Evolutionary conservation across 768 basidiomycete genomes (phyloP).

Genomic region (Suillus subluteus): DNA sequence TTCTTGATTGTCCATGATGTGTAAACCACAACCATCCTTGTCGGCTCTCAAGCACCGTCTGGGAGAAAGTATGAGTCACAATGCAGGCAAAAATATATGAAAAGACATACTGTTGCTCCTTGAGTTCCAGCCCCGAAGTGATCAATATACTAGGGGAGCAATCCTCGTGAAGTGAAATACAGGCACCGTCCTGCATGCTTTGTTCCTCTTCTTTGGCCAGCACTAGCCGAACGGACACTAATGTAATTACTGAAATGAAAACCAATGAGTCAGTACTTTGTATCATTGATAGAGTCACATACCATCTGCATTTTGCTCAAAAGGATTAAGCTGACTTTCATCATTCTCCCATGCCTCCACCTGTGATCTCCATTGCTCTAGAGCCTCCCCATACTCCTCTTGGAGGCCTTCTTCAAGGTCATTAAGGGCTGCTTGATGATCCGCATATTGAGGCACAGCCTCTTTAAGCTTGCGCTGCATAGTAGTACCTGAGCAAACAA

Average conservation of each 20-base stretch:
- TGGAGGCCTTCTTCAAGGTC: constrained; percentile 25
- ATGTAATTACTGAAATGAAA: not conserved
- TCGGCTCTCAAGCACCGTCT: not conserved
- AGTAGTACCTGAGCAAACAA: no score
- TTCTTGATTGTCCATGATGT: not conserved
- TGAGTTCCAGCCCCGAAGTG: not conserved
- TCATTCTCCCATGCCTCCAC: not conserved
- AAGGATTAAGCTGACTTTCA: not conserved
- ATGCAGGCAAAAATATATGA: no score
- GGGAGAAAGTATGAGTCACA: not conserved
- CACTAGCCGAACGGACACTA: not conserved
- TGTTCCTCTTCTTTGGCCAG: not conserved
- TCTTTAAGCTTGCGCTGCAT: not conserved
- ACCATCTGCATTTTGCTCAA: not conserved
- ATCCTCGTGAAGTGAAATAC: not conserved
- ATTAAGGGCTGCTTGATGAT: constrained; percentile 15
- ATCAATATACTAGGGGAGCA: not conserved
- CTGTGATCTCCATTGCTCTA: not conserved
- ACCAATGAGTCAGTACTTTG: no score
- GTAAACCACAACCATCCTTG: not conserved
- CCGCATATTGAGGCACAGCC: not conserved
- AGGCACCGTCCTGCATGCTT: not conserved
- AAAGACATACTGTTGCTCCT: not conserved
- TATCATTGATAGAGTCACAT: no score
- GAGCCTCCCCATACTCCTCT: not conserved